Conservation (phyloP, 805 yeast genomes). For the Schizosaccharomyces osmophilus region DNA sequence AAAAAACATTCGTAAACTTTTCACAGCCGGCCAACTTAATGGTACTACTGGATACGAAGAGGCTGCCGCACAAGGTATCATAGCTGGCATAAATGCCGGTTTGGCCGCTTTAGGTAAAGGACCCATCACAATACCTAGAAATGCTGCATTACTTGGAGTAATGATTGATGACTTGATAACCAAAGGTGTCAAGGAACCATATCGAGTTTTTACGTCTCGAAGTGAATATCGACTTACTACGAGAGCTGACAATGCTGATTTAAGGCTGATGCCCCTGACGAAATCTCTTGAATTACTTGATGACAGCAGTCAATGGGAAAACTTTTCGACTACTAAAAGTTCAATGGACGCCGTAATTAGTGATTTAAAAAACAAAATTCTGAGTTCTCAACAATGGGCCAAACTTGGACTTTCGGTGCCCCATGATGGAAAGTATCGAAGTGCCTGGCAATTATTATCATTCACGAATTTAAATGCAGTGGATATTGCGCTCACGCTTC, state of each 20-base stretch:
- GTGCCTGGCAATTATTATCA: neutral
- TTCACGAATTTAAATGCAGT: neutral
- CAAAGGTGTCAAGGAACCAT: slow-evolving; percentile 90
- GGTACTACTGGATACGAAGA: slow-evolving; percentile 99
- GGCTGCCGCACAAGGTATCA: slow-evolving; percentile 87
- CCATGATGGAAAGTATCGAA: slow-evolving; percentile 26
- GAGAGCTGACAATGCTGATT: slow-evolving; percentile 84
- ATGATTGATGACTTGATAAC: slow-evolving; percentile 81
- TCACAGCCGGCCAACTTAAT: slow-evolving; percentile 86
- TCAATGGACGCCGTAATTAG: slow-evolving; percentile 19
- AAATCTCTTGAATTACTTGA: slow-evolving; percentile 39
- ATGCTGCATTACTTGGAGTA: slow-evolving; percentile 81
- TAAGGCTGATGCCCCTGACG: slow-evolving; percentile 53
- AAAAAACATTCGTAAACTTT: slow-evolving; percentile 50
- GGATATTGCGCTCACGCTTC: neutral
- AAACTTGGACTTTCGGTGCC: slow-evolving; percentile 22
- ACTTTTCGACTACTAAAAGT: neutral
- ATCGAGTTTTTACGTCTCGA: slow-evolving; percentile 91
- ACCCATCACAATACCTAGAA: slow-evolving; percentile 35
- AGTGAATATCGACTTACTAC: slow-evolving; percentile 80
- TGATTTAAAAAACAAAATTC: slow-evolving; percentile 21
- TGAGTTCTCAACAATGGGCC: slow-evolving; percentile 43
- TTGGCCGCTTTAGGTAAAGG: slow-evolving; percentile 19
- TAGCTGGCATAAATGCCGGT: slow-evolving; percentile 93
- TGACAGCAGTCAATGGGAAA: slow-evolving; percentile 9